Evolutionary conservation across 306 rosid genomes (phyloP).

Genomic region (Quercus engelmannii): DNA sequence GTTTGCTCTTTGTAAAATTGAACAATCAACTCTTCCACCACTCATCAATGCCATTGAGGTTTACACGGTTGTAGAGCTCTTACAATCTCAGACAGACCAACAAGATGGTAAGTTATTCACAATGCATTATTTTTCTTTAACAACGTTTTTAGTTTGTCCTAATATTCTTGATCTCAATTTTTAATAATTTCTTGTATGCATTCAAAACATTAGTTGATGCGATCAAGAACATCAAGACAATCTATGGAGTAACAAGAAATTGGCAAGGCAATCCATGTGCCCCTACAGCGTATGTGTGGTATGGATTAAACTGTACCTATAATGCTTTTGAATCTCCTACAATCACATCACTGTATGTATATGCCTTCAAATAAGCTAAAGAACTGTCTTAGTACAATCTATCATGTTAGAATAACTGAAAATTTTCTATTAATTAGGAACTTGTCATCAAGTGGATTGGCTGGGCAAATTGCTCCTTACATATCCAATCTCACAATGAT

Average conservation of each 20-base stretch:
- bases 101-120: too few species aligned
- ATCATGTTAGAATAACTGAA: background rate
- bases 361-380: background rate
- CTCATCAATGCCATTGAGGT: too few species aligned
- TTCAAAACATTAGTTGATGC: slow-evolving; percentile 39
- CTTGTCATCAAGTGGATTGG: slow-evolving; percentile 46
- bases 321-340: slow-evolving; percentile 25
- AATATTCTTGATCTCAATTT: too few species aligned
- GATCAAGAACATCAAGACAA: slow-evolving; percentile 40
- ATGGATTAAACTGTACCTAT: slow-evolving; percentile 45
- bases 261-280: slow-evolving; percentile 70
- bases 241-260: slow-evolving; percentile 35
- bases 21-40: too few species aligned
- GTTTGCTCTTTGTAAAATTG: too few species aligned
- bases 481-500: slow-evolving; percentile 39
- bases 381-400: background rate
- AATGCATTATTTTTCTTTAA: too few species aligned
- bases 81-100: too few species aligned
- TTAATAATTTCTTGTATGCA: too few species aligned
- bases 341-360: slow-evolving; percentile 50
- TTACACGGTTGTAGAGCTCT: too few species aligned
- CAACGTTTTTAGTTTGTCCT: too few species aligned
- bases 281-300: slow-evolving; percentile 44
- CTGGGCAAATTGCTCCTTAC: slow-evolving; percentile 33
- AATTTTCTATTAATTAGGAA: slow-evolving; percentile 31